Evolutionary conservation across 495 filamentous ascomycete genomes (phyloP), one percentile per base, ranked within the genome.

Genomic region (Barbatosphaeria neglecta): DNA sequence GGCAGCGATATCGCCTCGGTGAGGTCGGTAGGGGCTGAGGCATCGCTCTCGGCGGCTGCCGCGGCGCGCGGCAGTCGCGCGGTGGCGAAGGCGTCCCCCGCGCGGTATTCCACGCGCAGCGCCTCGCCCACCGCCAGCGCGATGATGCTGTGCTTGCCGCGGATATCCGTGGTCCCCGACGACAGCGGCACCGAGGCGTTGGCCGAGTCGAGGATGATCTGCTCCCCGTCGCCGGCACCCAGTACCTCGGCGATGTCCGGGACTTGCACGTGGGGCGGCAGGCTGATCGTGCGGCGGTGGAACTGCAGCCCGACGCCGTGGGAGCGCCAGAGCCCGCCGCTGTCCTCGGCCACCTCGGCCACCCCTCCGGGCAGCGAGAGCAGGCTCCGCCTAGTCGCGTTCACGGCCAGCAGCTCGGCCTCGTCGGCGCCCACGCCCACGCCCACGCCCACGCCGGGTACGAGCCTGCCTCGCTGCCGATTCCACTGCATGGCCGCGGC

Each of bases 131-230:
- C 59, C n/a, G 80, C 62, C 6, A 81, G 54, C 0, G 78, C 84
- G 44, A 87, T 73, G 45, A 88, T 86, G 50, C 78, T 85, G 53
- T 76, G 83, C 43, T 76, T 59, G 1, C 83, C 83, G 15, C 74
- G 73, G 11, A 77, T 73, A 46, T 69, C 69, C 3, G 51, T 53
- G 6, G 56, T 60, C 6, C 63, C 60, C 13, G 54, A 44, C 18
- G 56, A 47, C 3, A 63, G 53, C 16, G 65, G 56, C 8, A 41
- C 20, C 11, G 7, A 23, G 39, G 65, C 68, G 49, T 68, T 73
- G 6, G 70, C 68, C 4, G 78, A 83, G 27, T 78, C 80, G 13
- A 81, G 58, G 11, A 82, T 44, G 13, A 79, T 67, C 40, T 69
- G 60, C 28, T 82, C 71, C 1, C 41, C 47, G 6, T 50, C 57